phyloP scores from a whole-genome alignment of 2,329 filamentous ascomycete genomes.

The Dryadomyces quercivorus region DNA sequence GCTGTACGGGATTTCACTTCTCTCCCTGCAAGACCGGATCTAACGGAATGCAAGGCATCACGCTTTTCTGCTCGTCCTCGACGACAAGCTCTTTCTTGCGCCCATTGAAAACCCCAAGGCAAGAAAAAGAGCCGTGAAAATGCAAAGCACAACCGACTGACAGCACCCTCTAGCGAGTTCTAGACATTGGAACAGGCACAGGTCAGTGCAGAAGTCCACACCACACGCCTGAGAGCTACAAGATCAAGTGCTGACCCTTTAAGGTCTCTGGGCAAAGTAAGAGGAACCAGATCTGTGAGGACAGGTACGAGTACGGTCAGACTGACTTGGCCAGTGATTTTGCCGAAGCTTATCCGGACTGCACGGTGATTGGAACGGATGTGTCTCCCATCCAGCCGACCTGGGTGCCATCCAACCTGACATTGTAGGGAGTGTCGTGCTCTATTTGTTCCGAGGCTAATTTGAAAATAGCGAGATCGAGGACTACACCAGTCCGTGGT shows the following conservation, averaged over 20 bases:
- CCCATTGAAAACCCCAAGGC: not conserved
- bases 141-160: too few species aligned
- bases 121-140: not conserved
- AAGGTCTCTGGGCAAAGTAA: conserved; percentile 5
- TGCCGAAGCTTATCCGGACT: conserved; percentile 4
- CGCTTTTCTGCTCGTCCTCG: not conserved
- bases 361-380: conserved; percentile 27
- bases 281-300: too few species aligned
- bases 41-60: not conserved
- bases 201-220: not conserved
- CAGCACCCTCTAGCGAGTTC: not conserved
- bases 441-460: not conserved
- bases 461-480: conserved; percentile 14
- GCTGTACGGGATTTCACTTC: not conserved
- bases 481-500: conserved; percentile 17
- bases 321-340: conserved; percentile 2
- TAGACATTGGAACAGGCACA: conserved; percentile 10
- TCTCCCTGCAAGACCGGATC: too few species aligned
- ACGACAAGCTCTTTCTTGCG: not conserved
- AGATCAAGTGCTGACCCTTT: not conserved
- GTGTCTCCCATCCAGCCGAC: conserved; percentile 25
- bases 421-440: not conserved
- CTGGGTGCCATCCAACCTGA: conserved; percentile 7
- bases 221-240: too few species aligned
- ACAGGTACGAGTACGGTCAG: not conserved